Percentiles rank a stretch among this genome's conserved stretches.
phyloP scores from a whole-genome alignment of 2,329 filamentous ascomycete species.

The Ceratocystis papillata region DNA sequence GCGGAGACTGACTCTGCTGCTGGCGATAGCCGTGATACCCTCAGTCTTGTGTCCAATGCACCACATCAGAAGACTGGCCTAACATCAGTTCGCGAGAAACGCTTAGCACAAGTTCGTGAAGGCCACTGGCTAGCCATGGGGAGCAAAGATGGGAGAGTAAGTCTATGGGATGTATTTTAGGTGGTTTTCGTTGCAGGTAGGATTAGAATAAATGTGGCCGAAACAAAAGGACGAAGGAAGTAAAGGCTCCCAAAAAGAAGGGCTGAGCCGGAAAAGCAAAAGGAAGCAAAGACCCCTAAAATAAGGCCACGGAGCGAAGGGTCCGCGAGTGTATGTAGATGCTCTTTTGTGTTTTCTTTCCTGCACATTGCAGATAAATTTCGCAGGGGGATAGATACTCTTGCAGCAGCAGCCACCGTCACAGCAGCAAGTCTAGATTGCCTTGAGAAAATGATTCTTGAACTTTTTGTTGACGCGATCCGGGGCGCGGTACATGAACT shows the following conservation, averaged over 20 bases:
- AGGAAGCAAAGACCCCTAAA: background rate
- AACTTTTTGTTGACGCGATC: conserved; percentile 88
- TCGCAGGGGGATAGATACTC: too few species aligned
- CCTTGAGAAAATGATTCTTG: conserved; percentile 67
- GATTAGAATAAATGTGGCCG: too few species aligned
- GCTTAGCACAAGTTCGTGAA: conserved; percentile 51
- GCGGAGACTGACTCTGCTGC: background rate
- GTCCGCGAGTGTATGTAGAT: background rate
- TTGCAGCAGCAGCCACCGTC: too few species aligned
- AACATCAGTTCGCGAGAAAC: conserved; percentile 47
- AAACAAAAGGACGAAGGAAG: too few species aligned
- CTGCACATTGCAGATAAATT: too few species aligned
- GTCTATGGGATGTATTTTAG: conserved; percentile 87
- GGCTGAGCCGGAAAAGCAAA: background rate
- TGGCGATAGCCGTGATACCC: background rate
- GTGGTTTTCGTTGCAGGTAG: background rate
- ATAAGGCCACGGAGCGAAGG: background rate
- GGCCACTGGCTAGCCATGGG: conserved; percentile 86
- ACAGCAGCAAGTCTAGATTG: conserved; percentile 45
- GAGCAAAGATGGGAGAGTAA: conserved; percentile 89
- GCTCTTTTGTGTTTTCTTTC: background rate
- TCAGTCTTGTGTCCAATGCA: conserved; percentile 11
- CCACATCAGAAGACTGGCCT: conserved; percentile 17
- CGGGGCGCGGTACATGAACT: conserved; percentile 70
- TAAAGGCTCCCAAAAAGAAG: too few species aligned